Conservation (phyloP, 768 basidiomycete genomes). For the Tylopilus felleus region DNA sequence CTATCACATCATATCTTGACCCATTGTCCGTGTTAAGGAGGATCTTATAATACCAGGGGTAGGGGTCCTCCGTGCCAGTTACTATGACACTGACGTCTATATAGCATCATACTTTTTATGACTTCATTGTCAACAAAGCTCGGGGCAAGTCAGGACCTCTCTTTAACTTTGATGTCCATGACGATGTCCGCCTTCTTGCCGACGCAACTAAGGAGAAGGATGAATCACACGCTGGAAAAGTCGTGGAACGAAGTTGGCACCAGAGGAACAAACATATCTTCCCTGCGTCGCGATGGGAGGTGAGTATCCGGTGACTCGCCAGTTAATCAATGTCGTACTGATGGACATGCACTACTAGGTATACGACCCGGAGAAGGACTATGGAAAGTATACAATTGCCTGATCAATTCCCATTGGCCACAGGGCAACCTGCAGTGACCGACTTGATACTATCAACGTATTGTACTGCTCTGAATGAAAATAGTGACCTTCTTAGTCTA, state of each 20-base stretch:
- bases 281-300: constrained; percentile 96
- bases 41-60: constrained; percentile 97
- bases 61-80: constrained; percentile 23
- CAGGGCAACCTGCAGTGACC: neutral
- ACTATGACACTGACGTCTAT: neutral
- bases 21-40: constrained; percentile 53
- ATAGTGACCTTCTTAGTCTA: too few species aligned
- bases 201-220: constrained; percentile 98
- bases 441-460: neutral
- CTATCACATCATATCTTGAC: constrained; percentile 2
- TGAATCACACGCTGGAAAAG: constrained; percentile 98
- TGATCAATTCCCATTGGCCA: constrained; percentile 17
- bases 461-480: neutral
- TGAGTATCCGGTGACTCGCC: constrained; percentile 30
- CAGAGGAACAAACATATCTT: constrained; percentile 97
- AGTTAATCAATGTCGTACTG: neutral
- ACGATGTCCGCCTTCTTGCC: constrained; percentile 90
- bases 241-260: constrained; percentile 95
- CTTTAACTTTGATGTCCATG: constrained; percentile 99
- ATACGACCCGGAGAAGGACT: constrained; percentile 91
- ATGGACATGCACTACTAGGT: constrained; percentile 43
- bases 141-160: constrained; percentile 97
- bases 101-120: constrained; percentile 98
- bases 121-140: constrained; percentile 97
- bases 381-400: constrained; percentile 86